Evolutionary conservation across 192 early-diverging fungal genomes (phyloP).

Genomic region (Rhizophagus clarus): DNA sequence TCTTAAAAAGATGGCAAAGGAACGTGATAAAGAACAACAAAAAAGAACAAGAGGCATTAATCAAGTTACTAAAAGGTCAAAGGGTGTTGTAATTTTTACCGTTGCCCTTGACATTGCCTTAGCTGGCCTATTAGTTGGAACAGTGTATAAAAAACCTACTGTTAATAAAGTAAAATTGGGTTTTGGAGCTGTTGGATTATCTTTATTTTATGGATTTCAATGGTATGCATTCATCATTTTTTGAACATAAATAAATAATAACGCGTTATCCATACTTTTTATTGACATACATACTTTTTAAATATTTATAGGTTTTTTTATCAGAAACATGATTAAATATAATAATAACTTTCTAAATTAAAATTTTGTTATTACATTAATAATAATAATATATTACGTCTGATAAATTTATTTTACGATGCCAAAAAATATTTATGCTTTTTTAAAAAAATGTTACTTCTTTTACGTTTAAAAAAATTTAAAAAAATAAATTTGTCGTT

Average conservation of each 20-base stretch:
- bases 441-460: no score
- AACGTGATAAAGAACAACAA: not conserved
- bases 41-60: not conserved
- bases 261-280: no score
- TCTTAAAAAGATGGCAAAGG: not conserved
- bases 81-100: not conserved
- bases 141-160: conserved; percentile 14
- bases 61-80: not conserved
- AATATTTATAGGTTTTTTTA: no score
- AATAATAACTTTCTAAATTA: not conserved
- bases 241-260: no score
- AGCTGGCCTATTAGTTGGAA: not conserved
- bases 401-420: no score
- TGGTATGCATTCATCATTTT: not conserved
- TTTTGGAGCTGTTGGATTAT: not conserved
- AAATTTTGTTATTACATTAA: not conserved
- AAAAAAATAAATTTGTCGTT: no score
- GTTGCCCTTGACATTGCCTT: not conserved
- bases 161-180: not conserved
- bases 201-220: conserved; percentile 8
- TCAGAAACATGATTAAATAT: no score
- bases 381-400: no score
- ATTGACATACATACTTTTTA: no score
- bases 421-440: no score
- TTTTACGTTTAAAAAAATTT: no score